phyloP scores from a whole-genome alignment of 2,329 filamentous ascomycete genomes.

The Zasmidium cellare region DNA sequence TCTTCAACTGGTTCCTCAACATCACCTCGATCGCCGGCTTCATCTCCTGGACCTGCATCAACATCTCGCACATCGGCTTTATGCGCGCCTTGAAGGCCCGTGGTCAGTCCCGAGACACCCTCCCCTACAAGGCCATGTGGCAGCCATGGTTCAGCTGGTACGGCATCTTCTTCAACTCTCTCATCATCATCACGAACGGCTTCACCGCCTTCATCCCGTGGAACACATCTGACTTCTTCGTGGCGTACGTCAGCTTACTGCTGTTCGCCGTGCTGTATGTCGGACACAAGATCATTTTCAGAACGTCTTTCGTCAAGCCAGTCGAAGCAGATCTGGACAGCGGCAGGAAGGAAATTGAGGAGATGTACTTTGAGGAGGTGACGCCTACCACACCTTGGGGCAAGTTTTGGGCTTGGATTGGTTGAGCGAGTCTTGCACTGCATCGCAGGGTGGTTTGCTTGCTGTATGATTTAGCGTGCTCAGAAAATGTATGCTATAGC shows the following conservation, averaged over 20 bases:
- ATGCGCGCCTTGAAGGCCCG: constrained; percentile 68
- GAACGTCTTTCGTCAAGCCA: constrained; percentile 41
- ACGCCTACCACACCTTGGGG: constrained; percentile 33
- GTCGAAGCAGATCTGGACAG: constrained; percentile 45
- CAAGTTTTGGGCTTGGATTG: constrained; percentile 34
- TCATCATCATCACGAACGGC: constrained; percentile 75
- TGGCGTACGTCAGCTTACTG: constrained; percentile 71
- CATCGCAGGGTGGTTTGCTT: neutral
- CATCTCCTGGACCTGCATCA: constrained; percentile 70
- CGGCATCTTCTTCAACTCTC: constrained; percentile 61
- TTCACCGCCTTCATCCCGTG: constrained; percentile 76
- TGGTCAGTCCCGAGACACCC: constrained; percentile 63
- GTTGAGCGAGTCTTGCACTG: constrained; percentile 6
- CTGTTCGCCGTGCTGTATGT: constrained; percentile 69
- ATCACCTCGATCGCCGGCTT: constrained; percentile 73
- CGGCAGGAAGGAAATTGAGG: constrained; percentile 41
- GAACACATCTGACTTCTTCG: constrained; percentile 70
- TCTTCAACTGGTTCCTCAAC: constrained; percentile 72
- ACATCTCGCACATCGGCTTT: constrained; percentile 71
- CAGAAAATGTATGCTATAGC: neutral
- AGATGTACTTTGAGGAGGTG: constrained; percentile 34
- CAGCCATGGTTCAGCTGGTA: constrained; percentile 75
- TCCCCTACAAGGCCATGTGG: constrained; percentile 69
- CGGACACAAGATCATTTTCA: constrained; percentile 67
- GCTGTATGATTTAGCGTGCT: neutral